Evolutionary conservation across 2,329 filamentous ascomycete species (phyloP), one percentile per base, ranked within the genome.

Genomic region (Talaromyces sp.): DNA sequence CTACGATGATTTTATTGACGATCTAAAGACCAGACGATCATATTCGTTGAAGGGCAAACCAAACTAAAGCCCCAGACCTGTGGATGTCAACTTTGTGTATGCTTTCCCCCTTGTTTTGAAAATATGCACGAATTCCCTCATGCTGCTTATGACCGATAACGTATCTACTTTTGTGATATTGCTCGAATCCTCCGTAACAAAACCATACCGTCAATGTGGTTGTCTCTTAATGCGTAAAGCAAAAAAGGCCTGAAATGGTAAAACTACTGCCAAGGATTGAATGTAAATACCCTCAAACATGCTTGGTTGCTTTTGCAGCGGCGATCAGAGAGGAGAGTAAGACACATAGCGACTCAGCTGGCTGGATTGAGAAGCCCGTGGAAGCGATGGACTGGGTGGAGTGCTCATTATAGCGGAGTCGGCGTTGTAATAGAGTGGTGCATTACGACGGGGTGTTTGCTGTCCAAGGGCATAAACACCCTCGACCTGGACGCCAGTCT

Each of bases 401-500:
- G 50, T 27, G 52, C 59, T 60, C 53, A 49, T 63, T 24, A 58
- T 64, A 8, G 71, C 65, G n/a, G 68, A 71, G 19, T 59, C 67
- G 1, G 64, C 58, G 11, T 64, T 62, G 29, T 59, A 49, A 10
- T 68, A 67, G 56, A 13, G 55, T n/a, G 66, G 72, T 27, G n/a
- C 26, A 19, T 53, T 35, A 10, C 65, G 67, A 4, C 60, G 58
- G 13, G 71, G 74, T 58, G 72, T 74, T 57, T 69, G 75, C 27
- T 80, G 79, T 56, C 79, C 78, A 26, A 86, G 87, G 55, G 89
- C 85, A 87, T 89, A 91, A 56, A 97, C 92, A 4, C 91, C 93
- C 64, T 96, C 90, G 8, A 96, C 85, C 70, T 93, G 85, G 50
- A 96, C 81, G 6, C 92, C 92, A 66, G 85, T 89, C 72, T 96